Evolutionary conservation across 208 protist genomes (phyloP).

Genomic region (Trypanosomatidae sp.): DNA sequence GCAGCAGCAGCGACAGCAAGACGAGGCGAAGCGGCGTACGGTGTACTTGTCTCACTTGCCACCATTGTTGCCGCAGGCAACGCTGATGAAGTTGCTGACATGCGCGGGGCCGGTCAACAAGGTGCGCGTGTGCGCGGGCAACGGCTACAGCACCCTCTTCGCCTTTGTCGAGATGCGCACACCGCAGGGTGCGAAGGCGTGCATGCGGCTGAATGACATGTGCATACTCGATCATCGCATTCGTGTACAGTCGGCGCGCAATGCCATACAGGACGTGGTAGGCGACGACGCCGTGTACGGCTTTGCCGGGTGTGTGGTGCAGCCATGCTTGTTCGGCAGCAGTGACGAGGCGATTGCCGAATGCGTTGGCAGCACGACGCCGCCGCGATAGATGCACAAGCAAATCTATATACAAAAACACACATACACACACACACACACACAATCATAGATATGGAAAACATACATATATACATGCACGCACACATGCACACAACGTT

Average conservation of each 20-base stretch:
- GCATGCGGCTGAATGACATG: conserved; percentile 36
- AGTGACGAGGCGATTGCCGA: conserved; percentile 10
- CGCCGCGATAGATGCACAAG: background rate
- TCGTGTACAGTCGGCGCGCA: conserved; percentile 59
- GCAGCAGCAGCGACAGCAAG: conserved; percentile 4
- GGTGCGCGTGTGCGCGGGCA: conserved; percentile 57
- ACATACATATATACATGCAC: too few species aligned
- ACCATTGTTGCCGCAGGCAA: conserved; percentile 29
- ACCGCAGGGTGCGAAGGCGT: conserved; percentile 21
- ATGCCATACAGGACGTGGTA: conserved; percentile 61
- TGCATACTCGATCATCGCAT: conserved; percentile 40
- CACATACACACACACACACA: too few species aligned
- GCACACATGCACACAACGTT: too few species aligned
- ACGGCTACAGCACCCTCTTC: conserved; percentile 52
- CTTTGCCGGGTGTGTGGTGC: conserved; percentile 11
- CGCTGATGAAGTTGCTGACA: conserved; percentile 39
- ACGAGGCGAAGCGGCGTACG: conserved; percentile 47
- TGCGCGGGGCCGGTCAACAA: conserved; percentile 54
- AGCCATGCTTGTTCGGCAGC: conserved; percentile 49
- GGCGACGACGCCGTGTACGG: conserved; percentile 41
- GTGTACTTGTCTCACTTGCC: conserved; percentile 69
- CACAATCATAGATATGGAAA: too few species aligned
- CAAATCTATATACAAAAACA: conserved; percentile 1
- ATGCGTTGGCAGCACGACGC: conserved; percentile 1
- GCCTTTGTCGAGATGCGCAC: conserved; percentile 80